Percentiles rank a stretch among this genome's conserved stretches.
Evolutionary conservation across 352 stramenopile species (phyloP).

Genomic region (Globisporangium rhizosaccharum): DNA sequence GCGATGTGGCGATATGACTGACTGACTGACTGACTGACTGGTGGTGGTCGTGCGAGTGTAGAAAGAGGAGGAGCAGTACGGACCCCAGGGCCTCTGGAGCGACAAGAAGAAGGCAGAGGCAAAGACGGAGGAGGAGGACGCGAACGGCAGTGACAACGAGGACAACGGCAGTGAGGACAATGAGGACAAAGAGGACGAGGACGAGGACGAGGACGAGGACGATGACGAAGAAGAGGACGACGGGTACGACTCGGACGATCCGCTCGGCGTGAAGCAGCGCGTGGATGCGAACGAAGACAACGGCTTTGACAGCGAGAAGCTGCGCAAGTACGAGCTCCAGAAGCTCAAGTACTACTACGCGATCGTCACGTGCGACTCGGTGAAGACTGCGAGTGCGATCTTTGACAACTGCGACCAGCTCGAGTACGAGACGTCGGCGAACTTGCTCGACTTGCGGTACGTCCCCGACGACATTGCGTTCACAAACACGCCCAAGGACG

Average conservation of each 20-base stretch:
- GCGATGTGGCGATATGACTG: neutral
- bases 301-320: conserved; percentile 92
- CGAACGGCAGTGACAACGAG: conserved; percentile 16
- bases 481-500: conserved; percentile 83
- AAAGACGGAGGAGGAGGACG: conserved; percentile 15
- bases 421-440: conserved; percentile 96
- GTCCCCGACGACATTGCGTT: conserved; percentile 91
- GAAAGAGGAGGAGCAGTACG: conserved; percentile 78
- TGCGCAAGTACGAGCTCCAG: conserved; percentile 95
- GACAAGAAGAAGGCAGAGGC: conserved; percentile 27
- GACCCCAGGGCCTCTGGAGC: conserved; percentile 57
- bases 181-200: conserved; percentile 11
- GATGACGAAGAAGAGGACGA: conserved; percentile 33
- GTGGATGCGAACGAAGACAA: conserved; percentile 51
- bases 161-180: conserved; percentile 15
- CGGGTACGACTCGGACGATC: conserved; percentile 65
- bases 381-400: conserved; percentile 88
- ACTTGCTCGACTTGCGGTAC: conserved; percentile 93
- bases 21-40: neutral
- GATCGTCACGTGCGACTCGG: conserved; percentile 91
- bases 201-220: conserved; percentile 18
- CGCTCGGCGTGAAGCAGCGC: conserved; percentile 59
- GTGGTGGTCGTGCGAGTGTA: conserved; percentile 16
- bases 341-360: conserved; percentile 99
- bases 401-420: conserved; percentile 96